phyloP scores from a whole-genome alignment of 2,329 filamentous ascomycete species.

The Neofusicoccum sp. region DNA sequence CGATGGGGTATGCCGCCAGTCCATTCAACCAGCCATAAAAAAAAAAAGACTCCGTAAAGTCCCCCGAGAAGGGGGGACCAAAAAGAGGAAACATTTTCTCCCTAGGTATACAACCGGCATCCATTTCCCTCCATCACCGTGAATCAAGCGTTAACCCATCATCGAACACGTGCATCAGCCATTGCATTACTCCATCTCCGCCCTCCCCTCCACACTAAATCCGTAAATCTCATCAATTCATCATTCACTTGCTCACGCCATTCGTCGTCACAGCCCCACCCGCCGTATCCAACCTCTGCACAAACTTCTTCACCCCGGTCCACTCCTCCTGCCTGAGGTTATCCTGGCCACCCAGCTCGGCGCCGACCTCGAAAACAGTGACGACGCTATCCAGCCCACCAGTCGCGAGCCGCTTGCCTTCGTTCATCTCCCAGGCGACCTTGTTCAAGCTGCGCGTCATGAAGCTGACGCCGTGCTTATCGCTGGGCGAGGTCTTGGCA shows the following conservation, averaged over 20 bases:
- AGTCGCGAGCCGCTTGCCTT: constrained; percentile 82
- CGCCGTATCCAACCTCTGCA: constrained; percentile 65
- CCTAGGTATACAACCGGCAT: background rate
- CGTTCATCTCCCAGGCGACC: constrained; percentile 86
- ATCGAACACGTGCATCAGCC: background rate
- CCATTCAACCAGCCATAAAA: background rate
- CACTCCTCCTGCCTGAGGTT: constrained; percentile 83
- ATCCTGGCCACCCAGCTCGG: constrained; percentile 80
- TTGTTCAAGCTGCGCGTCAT: constrained; percentile 89
- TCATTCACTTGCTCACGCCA: background rate
- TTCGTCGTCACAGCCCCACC: constrained; percentile 4
- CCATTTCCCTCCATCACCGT: background rate
- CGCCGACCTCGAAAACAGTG: constrained; percentile 88
- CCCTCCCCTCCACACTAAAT: background rate
- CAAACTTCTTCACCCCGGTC: constrained; percentile 86
- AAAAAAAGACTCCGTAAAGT: background rate
- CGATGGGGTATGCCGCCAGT: constrained; percentile 14
- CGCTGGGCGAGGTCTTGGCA: constrained; percentile 72
- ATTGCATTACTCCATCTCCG: background rate
- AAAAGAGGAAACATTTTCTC: background rate
- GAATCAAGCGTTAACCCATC: background rate
- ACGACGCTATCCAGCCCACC: constrained; percentile 89
- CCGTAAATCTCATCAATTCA: no score
- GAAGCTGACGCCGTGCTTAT: constrained; percentile 52
- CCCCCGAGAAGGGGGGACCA: background rate